Base-by-base conservation (phyloP, 2,329 filamentous ascomycete species). In the Penicillium sclerotiorum region DNA sequence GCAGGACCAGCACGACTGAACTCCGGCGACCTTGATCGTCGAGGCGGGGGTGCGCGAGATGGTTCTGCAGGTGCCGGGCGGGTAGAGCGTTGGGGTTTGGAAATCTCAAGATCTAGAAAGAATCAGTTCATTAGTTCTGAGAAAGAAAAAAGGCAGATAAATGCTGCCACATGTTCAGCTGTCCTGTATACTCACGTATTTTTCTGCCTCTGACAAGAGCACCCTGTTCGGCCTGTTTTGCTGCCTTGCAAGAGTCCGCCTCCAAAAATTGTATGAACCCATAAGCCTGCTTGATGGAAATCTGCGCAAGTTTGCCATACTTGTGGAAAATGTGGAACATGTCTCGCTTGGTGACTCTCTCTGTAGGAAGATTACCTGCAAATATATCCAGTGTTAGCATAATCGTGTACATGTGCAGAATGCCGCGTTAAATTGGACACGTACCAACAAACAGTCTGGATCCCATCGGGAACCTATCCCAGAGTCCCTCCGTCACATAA, bases 211-310 rank as follows among this genome's bases (percentile, higher is more conserved):
- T 84, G 30, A 97, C 84, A 56, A 90, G 83, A 33, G 84, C 82
- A 8, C 89, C 90, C 71, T 97, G 90, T 53, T 96, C 85, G 28
- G 80, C 80, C 28, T 88, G 79, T 60, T 97, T 80, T 4, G 93
- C 93, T 38, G 80, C 78, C 49, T 82, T 78, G 57, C 91, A 95
- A 64, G 93, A 87, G 2, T 81, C 78, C 4, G 85, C 76, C 23
- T 90, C 86, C 58, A 96, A 81, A 59, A 95, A 99, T 68, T 97
- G 94, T 28, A 97, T 91, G 67, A 97, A 99, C 1, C 94, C 94
- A 71, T 96, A 97, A 1, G 92, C 92, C 58, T 94, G 91, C 71
- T 97, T 97, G 61, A 97, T 90, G 1, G 91, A 95, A 52, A 97
- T 94, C 68, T 99, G 94, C 2, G 92, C 93, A 39, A 99, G 78